A percentile compares a stretch with the other conserved stretches of the same genome.
These are phyloP conservation scores for Ascochyta lentis DNA, from an alignment of 2,329 filamentous ascomycete species.

Conservation along the genomic window DNA sequence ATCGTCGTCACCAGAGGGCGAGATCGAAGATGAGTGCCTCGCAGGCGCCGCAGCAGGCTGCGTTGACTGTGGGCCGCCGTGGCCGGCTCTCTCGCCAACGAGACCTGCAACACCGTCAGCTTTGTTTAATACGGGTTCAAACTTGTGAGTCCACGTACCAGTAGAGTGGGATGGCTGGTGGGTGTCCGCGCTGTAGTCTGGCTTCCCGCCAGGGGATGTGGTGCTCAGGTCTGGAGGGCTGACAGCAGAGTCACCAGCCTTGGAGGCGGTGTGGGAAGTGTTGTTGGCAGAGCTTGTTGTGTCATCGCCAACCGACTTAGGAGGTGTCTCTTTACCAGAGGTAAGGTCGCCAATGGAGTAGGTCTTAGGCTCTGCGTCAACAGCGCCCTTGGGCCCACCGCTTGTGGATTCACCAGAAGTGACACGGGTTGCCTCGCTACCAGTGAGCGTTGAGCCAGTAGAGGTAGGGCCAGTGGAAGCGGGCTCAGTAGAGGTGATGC, in stretches of 20 bases:
- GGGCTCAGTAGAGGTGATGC: too few relatives aligned
- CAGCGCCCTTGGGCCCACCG: slow-evolving; percentile 7
- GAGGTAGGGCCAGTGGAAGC: slow-evolving; percentile 1
- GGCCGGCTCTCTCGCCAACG: slow-evolving; percentile 61
- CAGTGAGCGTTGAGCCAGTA: slow-evolving; percentile 4
- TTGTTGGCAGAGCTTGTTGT: slow-evolving; percentile 11
- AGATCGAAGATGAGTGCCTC: slow-evolving; percentile 15
- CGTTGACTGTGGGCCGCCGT: slow-evolving; percentile 37
- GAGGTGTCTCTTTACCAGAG: slow-evolving; percentile 61
- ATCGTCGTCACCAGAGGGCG: slow-evolving; percentile 23
- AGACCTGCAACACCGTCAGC: slow-evolving; percentile 56
- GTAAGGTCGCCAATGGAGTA: slow-evolving; percentile 17
- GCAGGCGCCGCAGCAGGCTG: slow-evolving; percentile 19
- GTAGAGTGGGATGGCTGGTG: slow-evolving; percentile 10
- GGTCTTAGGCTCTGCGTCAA: slow-evolving; percentile 13
- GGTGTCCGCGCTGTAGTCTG: slow-evolving; percentile 14
- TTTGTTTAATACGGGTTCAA: slow-evolving; percentile 30
- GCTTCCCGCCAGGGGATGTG: slow-evolving; percentile 15
- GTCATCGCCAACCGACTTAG: slow-evolving; percentile 51
- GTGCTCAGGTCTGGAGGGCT: slow-evolving; percentile 16
- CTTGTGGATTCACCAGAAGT: slow-evolving; percentile 6
- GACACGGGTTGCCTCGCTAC: slow-evolving; percentile 1
- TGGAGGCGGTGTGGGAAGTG: slow-evolving; percentile 15
- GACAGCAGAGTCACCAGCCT: slow-evolving; percentile 21
- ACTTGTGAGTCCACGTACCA: slow-evolving; percentile 35